A percentile compares a stretch with the other conserved stretches of the same genome.
These are phyloP conservation scores for Grigorovia humatica DNA, from an alignment of 805 yeast species.

Conservation along the genomic window DNA sequence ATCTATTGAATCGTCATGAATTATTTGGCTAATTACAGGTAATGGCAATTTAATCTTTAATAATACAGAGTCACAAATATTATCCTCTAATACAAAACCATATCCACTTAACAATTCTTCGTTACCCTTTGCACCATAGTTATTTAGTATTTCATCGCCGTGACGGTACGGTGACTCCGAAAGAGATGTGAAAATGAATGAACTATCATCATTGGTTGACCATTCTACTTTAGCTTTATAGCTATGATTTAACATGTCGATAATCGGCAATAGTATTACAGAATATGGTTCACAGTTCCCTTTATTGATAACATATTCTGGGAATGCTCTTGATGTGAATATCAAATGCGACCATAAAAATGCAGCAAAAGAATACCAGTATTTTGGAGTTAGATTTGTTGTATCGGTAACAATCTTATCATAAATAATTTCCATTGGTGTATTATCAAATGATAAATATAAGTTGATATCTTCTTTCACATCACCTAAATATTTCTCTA, in stretches of 20 bases:
- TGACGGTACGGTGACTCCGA: slow-evolving; percentile 6
- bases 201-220: slow-evolving; percentile 29
- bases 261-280: slow-evolving; percentile 66
- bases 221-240: slow-evolving; percentile 58
- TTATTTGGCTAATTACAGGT: slow-evolving; percentile 17
- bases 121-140: slow-evolving; percentile 85
- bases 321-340: slow-evolving; percentile 73
- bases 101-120: slow-evolving; percentile 78
- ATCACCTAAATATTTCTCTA: background rate
- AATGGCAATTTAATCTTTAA: slow-evolving; percentile 44
- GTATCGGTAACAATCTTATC: slow-evolving; percentile 12
- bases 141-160: slow-evolving; percentile 54
- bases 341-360: slow-evolving; percentile 70
- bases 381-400: slow-evolving; percentile 4
- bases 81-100: slow-evolving; percentile 37
- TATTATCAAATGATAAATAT: slow-evolving; percentile 8
- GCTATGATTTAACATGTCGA: slow-evolving; percentile 71
- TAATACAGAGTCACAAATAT: slow-evolving; percentile 53
- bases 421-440: slow-evolving; percentile 11
- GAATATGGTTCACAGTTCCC: slow-evolving; percentile 30
- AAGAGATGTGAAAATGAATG: slow-evolving; percentile 41
- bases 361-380: slow-evolving; percentile 57
- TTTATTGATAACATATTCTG: slow-evolving; percentile 36
- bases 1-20: slow-evolving; percentile 26
- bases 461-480: slow-evolving; percentile 12